Conservation (phyloP, 176 grass and related monocot species). For the Carex littledalei region DNA sequence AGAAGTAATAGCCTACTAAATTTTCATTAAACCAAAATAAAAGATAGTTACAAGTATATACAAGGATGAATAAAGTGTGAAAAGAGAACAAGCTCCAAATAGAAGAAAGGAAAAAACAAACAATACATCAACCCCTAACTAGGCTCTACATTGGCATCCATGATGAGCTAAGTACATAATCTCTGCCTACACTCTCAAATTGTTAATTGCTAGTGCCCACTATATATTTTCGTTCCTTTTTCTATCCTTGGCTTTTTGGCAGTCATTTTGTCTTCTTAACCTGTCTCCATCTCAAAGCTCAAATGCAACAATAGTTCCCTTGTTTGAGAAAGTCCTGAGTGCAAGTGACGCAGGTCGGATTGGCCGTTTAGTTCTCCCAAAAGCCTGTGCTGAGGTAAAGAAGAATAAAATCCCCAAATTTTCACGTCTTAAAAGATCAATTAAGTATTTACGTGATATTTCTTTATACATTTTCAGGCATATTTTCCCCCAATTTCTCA, state of each 20-base stretch:
- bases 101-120: background rate
- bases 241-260: background rate
- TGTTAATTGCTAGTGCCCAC: background rate
- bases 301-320: constrained; percentile 93
- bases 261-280: constrained; percentile 49
- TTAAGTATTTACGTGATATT: background rate
- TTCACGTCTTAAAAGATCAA: background rate
- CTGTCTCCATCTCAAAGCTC: constrained; percentile 44
- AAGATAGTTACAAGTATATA: background rate
- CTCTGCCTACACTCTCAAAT: background rate
- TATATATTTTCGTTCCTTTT: background rate
- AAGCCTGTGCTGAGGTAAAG: constrained; percentile 97
- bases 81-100: background rate
- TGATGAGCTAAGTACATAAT: background rate
- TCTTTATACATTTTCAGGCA: constrained; percentile 43
- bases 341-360: constrained; percentile 98
- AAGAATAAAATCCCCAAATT: background rate
- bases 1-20: background rate
- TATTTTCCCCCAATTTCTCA: constrained; percentile 99
- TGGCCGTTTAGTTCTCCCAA: constrained; percentile 97
- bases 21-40: background rate
- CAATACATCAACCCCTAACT: background rate
- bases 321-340: constrained; percentile 98
- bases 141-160: background rate
- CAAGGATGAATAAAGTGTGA: background rate